A percentile compares a stretch with the other conserved stretches of the same genome.
Evolutionary conservation across 2,329 filamentous ascomycete genomes (phyloP).

Genomic region (Cercospora beticola): DNA sequence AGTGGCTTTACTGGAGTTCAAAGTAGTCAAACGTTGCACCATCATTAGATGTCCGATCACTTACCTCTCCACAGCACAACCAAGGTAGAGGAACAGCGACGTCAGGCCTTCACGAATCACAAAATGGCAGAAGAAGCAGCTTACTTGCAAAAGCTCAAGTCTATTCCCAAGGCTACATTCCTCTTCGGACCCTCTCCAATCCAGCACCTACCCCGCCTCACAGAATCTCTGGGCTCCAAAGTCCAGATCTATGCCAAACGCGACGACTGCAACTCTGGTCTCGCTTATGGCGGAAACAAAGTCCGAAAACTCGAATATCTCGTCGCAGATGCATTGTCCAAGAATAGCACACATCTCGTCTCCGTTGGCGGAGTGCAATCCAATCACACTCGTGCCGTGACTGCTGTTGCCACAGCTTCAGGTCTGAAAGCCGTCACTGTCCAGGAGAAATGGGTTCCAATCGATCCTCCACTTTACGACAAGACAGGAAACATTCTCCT

Average conservation of each 20-base stretch:
- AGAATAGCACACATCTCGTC: conserved; percentile 37
- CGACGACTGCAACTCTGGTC: conserved; percentile 57
- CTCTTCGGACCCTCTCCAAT: conserved; percentile 69
- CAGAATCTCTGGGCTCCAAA: conserved; percentile 55
- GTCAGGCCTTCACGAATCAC: neutral
- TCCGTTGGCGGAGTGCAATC: conserved; percentile 41
- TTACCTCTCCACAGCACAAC: neutral
- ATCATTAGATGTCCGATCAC: neutral
- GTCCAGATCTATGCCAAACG: conserved; percentile 67
- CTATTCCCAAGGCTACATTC: conserved; percentile 60
- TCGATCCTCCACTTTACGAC: conserved; percentile 31
- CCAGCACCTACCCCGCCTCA: conserved; percentile 65
- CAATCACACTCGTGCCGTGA: conserved; percentile 42
- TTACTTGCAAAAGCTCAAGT: conserved; percentile 28
- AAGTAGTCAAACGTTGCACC: neutral
- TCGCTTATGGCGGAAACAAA: conserved; percentile 43
- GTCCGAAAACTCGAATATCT: conserved; percentile 43
- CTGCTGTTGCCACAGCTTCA: conserved; percentile 37
- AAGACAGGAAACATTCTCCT: conserved; percentile 71
- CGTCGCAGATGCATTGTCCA: conserved; percentile 36
- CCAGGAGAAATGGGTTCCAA: conserved; percentile 37
- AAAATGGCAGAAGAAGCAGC: conserved; percentile 17
- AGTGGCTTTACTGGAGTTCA: neutral
- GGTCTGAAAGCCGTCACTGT: conserved; percentile 37
- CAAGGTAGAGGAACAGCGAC: neutral